These are phyloP conservation scores for Trypanosoma brucei DNA, from an alignment of 208 protist genomes.

Conservation along the genomic window DNA sequence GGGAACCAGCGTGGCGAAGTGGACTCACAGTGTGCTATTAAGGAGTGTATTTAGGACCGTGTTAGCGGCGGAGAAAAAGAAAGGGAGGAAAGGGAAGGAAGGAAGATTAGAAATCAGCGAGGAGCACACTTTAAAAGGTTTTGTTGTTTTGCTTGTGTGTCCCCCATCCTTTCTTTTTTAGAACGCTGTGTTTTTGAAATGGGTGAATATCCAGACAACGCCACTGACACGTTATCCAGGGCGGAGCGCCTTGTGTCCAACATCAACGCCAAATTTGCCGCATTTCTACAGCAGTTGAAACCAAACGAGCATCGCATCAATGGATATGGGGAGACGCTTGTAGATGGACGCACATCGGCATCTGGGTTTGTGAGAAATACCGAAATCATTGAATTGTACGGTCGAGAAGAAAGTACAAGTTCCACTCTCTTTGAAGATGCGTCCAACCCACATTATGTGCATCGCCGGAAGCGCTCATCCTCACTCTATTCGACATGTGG, in stretches of 20 bases:
- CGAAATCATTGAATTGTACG: background rate
- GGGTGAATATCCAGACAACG: background rate
- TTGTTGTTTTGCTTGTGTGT: too few relatives aligned
- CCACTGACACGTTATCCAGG: background rate
- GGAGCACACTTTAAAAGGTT: too few relatives aligned
- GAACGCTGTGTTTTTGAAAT: background rate
- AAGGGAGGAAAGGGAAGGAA: too few relatives aligned
- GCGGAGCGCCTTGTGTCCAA: conserved; percentile 13
- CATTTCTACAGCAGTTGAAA: conserved; percentile 4
- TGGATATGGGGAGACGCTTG: background rate
- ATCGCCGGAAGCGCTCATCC: background rate
- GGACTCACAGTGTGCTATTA: too few relatives aligned
- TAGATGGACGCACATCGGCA: background rate
- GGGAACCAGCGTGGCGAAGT: too few relatives aligned
- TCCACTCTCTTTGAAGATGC: background rate
- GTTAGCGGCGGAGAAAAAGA: too few relatives aligned
- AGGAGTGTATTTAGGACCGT: too few relatives aligned
- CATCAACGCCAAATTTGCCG: conserved; percentile 14
- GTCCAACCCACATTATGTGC: background rate
- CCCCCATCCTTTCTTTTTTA: too few relatives aligned
- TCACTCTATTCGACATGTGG: background rate
- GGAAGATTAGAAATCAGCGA: too few relatives aligned
- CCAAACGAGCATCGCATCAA: background rate
- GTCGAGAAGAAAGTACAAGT: background rate
- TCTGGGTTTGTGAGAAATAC: background rate